Conservation (phyloP, 1,284 basidiomycete genomes). For the Sporisorium sorghi region DNA sequence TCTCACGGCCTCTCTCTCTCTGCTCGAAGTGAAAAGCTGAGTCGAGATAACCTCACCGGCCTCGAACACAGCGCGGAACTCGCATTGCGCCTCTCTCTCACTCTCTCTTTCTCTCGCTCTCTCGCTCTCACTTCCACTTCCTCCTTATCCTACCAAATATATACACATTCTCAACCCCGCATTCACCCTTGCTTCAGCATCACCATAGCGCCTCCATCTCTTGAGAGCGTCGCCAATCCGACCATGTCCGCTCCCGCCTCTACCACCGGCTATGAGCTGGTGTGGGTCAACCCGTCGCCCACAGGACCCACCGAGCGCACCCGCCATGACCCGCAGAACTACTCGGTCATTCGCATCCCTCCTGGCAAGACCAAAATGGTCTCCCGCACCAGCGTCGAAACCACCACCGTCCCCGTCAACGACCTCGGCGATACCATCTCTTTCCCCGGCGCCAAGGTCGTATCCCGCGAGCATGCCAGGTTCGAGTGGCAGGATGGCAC, state of each 20-base stretch:
- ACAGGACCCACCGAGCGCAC: slow-evolving; percentile 12
- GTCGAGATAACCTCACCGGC: slow-evolving; percentile 1
- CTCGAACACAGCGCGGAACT: neutral
- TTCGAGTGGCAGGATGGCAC: slow-evolving; percentile 28
- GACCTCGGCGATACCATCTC: slow-evolving; percentile 21
- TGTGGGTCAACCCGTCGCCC: slow-evolving; percentile 38
- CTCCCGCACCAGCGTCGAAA: slow-evolving; percentile 13
- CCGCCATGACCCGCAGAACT: neutral
- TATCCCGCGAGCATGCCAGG: slow-evolving; percentile 40
- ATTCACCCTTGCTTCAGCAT: neutral
- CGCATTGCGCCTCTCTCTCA: neutral
- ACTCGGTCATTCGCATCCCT: slow-evolving; percentile 16
- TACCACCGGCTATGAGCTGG: slow-evolving; percentile 23
- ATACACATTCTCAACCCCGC: neutral
- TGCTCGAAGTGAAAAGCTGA: too few relatives aligned
- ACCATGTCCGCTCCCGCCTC: slow-evolving; percentile 2
- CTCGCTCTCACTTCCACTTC: neutral
- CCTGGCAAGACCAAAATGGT: slow-evolving; percentile 12
- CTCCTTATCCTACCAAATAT: neutral
- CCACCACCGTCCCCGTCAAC: slow-evolving; percentile 19
- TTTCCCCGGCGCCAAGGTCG: slow-evolving; percentile 37
- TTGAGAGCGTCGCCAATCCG: neutral
- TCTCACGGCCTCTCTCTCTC: too few relatives aligned
- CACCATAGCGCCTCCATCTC: neutral
- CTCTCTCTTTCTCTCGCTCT: neutral